A percentile compares a stretch with the other conserved stretches of the same genome.
Conservation (phyloP, 2,329 filamentous ascomycete species). For the Acarospora socialis region DNA sequence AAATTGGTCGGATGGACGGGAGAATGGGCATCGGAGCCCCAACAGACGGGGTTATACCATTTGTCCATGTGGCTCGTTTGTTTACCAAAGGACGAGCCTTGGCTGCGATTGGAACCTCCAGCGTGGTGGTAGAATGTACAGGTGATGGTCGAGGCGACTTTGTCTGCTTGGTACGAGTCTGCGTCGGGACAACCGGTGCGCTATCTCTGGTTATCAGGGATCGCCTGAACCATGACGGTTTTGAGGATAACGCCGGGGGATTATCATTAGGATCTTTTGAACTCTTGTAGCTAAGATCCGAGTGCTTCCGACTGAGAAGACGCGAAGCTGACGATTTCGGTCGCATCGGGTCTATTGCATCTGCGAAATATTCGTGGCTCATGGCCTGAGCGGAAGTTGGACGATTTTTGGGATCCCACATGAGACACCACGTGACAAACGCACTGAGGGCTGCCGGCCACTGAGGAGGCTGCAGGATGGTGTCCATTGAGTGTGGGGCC, state of each 20-base stretch:
- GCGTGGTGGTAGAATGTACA: conserved; percentile 29
- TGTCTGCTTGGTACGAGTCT: conserved; percentile 24
- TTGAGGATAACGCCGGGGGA: conserved; percentile 52
- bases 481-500: conserved; percentile 94
- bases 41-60: conserved; percentile 52
- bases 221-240: conserved; percentile 94
- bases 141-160: conserved; percentile 29
- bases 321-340: conserved; percentile 82
- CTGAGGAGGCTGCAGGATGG: conserved; percentile 75
- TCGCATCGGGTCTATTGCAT: conserved; percentile 79
- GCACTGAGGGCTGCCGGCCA: conserved; percentile 81
- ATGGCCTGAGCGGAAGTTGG: conserved; percentile 91
- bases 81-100: conserved; percentile 45
- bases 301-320: conserved; percentile 79
- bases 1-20: conserved; percentile 86
- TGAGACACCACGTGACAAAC: conserved; percentile 95
- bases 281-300: conserved; percentile 56
- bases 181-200: conserved; percentile 42
- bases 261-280: conserved; percentile 48
- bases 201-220: conserved; percentile 74
- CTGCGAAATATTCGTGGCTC: conserved; percentile 84
- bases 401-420: conserved; percentile 92
- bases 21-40: conserved; percentile 89
- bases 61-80: conserved; percentile 91
- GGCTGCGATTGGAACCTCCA: conserved; percentile 27